Conservation (phyloP, 371 early-diverging fungal genomes). For the Haplosporangium sp. region DNA sequence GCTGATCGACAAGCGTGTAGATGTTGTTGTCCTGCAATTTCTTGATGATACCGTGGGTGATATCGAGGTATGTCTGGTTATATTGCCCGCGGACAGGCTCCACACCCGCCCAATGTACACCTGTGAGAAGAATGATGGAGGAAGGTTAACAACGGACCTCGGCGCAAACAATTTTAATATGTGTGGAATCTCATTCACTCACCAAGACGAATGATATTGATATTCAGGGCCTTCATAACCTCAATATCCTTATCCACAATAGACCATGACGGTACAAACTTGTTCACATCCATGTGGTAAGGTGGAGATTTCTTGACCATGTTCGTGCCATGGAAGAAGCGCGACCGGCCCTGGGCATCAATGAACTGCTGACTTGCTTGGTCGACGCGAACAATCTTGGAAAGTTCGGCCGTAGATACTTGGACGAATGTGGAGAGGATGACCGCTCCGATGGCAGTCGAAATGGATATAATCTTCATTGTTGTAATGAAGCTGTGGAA, state of each 20-base stretch:
- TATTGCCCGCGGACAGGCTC: slow-evolving; percentile 68
- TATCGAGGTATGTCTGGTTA: slow-evolving; percentile 61
- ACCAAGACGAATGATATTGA: slow-evolving; percentile 45
- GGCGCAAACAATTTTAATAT: no score
- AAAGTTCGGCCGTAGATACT: slow-evolving; percentile 14
- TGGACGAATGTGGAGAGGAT: no score
- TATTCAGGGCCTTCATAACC: slow-evolving; percentile 53
- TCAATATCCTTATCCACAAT: slow-evolving; percentile 60
- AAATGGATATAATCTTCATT: no score
- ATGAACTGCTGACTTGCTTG: slow-evolving; percentile 46
- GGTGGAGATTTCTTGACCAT: slow-evolving; percentile 54
- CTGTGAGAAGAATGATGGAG: background rate
- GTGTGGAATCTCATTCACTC: background rate
- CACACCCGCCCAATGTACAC: slow-evolving; percentile 68
- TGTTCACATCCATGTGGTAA: slow-evolving; percentile 35
- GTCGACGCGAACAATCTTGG: slow-evolving; percentile 51
- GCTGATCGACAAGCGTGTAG: slow-evolving; percentile 59
- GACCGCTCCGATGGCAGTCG: no score
- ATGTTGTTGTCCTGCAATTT: slow-evolving; percentile 59
- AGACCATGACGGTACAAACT: slow-evolving; percentile 52
- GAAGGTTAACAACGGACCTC: no score
- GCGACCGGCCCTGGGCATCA: slow-evolving; percentile 47
- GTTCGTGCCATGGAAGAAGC: slow-evolving; percentile 58
- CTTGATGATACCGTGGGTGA: slow-evolving; percentile 54
- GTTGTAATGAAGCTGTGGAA: no score